Percentiles rank a stretch among this genome's conserved stretches.
Conservation (phyloP, 495 filamentous ascomycete genomes). For the Podospora sp. region DNA sequence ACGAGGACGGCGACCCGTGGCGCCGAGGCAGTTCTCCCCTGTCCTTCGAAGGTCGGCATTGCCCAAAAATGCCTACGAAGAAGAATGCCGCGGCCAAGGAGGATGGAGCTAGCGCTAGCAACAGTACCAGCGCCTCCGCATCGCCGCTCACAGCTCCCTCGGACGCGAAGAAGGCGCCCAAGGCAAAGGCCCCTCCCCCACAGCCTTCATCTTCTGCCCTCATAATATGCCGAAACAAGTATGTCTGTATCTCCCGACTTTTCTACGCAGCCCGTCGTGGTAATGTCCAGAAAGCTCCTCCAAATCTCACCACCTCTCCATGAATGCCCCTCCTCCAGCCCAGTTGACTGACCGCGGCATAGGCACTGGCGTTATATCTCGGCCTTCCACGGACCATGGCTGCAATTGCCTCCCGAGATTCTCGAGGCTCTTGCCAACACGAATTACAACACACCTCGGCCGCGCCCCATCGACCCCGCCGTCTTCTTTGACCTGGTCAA, state of each 20-base stretch:
- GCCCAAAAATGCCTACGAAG: conserved; percentile 26
- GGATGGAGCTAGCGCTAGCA: conserved; percentile 11
- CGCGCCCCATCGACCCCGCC: conserved; percentile 75
- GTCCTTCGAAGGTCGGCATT: background rate
- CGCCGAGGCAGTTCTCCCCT: background rate
- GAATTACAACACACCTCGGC: conserved; percentile 74
- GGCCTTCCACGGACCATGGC: conserved; percentile 81
- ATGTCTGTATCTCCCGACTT: background rate
- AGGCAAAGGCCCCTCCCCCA: conserved; percentile 18
- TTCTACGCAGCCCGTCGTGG: background rate
- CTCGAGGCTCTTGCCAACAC: conserved; percentile 75
- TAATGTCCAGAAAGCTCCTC: background rate
- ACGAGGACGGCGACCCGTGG: background rate
- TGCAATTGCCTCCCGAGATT: conserved; percentile 80
- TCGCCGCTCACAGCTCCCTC: conserved; percentile 12
- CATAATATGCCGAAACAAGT: conserved; percentile 29
- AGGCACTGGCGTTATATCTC: conserved; percentile 86
- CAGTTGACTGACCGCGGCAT: conserved; percentile 11
- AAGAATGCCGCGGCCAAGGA: conserved; percentile 18
- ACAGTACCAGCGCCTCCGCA: conserved; percentile 9
- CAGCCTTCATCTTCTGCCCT: conserved; percentile 18
- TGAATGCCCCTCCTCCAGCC: background rate
- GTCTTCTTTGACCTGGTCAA: conserved; percentile 83
- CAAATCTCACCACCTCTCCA: background rate
- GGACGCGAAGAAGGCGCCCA: conserved; percentile 18